These are phyloP conservation scores for Aspergillus piperis DNA, from an alignment of 2,329 filamentous ascomycete genomes.

Conservation along the genomic window DNA sequence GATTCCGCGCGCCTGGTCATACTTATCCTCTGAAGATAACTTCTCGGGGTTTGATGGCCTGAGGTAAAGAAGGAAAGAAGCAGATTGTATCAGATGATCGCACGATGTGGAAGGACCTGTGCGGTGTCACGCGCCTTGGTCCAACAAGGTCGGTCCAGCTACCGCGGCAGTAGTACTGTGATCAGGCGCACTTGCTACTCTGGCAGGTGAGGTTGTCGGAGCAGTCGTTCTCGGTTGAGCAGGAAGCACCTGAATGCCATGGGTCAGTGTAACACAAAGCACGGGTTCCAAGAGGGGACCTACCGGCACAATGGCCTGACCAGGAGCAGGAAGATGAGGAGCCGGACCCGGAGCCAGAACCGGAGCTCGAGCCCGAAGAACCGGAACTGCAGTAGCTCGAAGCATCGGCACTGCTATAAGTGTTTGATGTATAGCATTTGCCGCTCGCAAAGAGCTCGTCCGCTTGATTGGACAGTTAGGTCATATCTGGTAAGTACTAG, in stretches of 20 bases:
- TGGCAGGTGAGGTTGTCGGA: not conserved
- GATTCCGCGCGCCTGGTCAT: no score
- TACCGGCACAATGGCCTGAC: not conserved
- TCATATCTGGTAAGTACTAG: not conserved
- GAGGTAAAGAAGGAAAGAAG: no score
- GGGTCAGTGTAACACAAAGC: not conserved
- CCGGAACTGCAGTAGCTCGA: constrained; percentile 2
- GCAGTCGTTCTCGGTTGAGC: constrained; percentile 5
- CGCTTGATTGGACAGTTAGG: not conserved
- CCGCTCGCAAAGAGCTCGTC: not conserved
- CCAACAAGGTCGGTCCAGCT: no score
- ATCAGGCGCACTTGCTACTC: constrained; percentile 2
- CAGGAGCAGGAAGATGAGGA: constrained; percentile 1
- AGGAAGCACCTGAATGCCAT: constrained; percentile 3
- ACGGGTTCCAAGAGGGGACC: not conserved
- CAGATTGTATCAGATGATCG: no score
- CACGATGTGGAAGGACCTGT: no score
- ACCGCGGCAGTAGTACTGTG: no score
- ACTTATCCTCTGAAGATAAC: no score
- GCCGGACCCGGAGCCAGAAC: not conserved
- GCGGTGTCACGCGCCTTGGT: no score
- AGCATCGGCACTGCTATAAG: not conserved
- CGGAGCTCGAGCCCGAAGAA: not conserved
- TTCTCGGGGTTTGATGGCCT: no score
- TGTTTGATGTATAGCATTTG: constrained; percentile 8